Evolutionary conservation across 441 rosid genomes (phyloP), one percentile per base, ranked within the genome.

Genomic region (Melastoma candidum): DNA sequence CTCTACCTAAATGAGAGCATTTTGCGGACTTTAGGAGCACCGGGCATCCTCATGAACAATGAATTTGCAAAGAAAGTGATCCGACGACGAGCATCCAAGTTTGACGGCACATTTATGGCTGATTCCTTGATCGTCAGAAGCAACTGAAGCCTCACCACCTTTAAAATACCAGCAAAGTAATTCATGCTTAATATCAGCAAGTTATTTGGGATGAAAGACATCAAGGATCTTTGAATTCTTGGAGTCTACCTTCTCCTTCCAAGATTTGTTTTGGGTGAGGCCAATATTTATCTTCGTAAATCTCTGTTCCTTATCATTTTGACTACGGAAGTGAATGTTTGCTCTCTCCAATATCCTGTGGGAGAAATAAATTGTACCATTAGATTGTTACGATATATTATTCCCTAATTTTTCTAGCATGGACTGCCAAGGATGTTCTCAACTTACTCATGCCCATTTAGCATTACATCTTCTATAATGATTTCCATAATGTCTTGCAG

Each of bases 41-140:
- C 58, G 48, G 99, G 99, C 89, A 93, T 78, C 68, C 73, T 80
- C 99, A 93, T 93, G 71, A 83, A 89, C 58, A 93, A 71, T 61
- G 99, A 86, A 67, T 93, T 93, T 53, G 99, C 89, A 72, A 93
- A 93, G 77, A 93, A 93, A 58, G 97, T 89, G 71, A 93, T 83
- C 39, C 99, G 86, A 44, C 97, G 95, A 22, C 99, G 90, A 68
- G 97, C 99, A 24, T 93, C 99, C 77, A 87, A 77, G 71, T 77
- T 89, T 49, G 77, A 78, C 48, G 99, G 99, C 60, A 93, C 85
- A 51, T 93, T 87, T 53, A 87, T 89, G 36, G 99, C 99, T 52
- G 99, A 89, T 70, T 93, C 97, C 84, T 87, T 93, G 49, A 87
- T 83, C 17, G 95, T 87, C 66, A 89, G 63, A 63, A 93, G 95